These are phyloP conservation scores for Euphorbia tirucalli DNA, from an alignment of 345 rosid genomes.

Conservation along the genomic window DNA sequence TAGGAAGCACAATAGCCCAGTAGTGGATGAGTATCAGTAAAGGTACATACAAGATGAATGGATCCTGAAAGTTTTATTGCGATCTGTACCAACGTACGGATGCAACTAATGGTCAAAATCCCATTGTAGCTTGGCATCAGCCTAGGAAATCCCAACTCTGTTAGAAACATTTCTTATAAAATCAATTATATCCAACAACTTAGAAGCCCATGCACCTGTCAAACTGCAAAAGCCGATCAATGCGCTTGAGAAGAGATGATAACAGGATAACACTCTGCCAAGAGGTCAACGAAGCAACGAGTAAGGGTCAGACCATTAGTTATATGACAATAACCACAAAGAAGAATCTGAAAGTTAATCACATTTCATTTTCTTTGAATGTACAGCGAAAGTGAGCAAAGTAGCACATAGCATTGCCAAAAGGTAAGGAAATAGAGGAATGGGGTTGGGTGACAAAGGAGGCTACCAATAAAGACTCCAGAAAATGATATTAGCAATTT, in stretches of 20 bases:
- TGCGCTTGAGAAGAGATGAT: constrained; percentile 93
- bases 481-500: not conserved
- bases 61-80: constrained; percentile 79
- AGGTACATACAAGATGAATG: constrained; percentile 63
- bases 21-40: constrained; percentile 8
- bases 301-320: constrained; percentile 15
- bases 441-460: not conserved
- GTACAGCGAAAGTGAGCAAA: not conserved
- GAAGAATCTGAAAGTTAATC: not conserved
- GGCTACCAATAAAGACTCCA: not conserved
- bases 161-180: not conserved
- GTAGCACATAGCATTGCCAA: not conserved
- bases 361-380: not conserved
- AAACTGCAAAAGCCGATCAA: constrained; percentile 89
- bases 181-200: constrained; percentile 12
- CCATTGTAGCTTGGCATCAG: constrained; percentile 97
- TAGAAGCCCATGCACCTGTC: constrained; percentile 59
- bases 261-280: constrained; percentile 73
- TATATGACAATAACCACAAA: not conserved
- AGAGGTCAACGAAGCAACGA: constrained; percentile 17
- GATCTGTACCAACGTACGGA: constrained; percentile 75
- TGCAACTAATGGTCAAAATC: constrained; percentile 87
- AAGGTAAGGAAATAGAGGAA: not conserved
- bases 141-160: constrained; percentile 39
- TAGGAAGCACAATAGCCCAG: constrained; percentile 15